phyloP scores from a whole-genome alignment of 257 asterid species.

The Dorcoceras hygrometricum region DNA sequence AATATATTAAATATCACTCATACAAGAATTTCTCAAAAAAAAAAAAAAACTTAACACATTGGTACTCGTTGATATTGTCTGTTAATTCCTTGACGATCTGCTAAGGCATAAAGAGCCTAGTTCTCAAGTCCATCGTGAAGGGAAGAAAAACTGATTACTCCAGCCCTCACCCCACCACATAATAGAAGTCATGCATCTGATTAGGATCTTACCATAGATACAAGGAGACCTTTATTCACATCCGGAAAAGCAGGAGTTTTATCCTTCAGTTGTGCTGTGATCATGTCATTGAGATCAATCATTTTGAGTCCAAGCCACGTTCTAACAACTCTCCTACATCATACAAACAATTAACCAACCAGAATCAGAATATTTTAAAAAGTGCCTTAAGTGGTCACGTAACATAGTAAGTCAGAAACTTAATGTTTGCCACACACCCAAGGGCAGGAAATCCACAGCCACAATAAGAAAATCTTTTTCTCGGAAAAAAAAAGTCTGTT shows the following conservation, averaged over 20 bases:
- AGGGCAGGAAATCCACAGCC: conserved; percentile 2
- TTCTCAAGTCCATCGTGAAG: conserved; percentile 7
- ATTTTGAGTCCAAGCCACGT: conserved; percentile 94
- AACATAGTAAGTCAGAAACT: not conserved
- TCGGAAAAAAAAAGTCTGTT: not conserved
- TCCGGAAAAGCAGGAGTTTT: conserved; percentile 62
- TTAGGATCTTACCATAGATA: conserved; percentile 66
- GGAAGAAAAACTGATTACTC: not conserved
- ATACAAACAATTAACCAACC: conserved; percentile 3
- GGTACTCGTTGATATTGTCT: not conserved
- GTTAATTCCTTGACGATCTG: not conserved
- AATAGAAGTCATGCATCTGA: not conserved
- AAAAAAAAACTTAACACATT: not conserved
- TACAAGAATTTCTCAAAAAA: not conserved
- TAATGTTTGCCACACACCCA: not conserved
- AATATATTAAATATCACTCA: not conserved
- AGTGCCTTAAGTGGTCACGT: not conserved
- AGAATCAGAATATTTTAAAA: not conserved
- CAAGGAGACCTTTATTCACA: conserved; percentile 69
- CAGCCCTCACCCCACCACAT: not conserved
- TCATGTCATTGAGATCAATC: conserved; percentile 84
- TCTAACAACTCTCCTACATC: conserved; percentile 84
- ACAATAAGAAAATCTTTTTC: conserved; percentile 2
- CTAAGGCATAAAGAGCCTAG: conserved; percentile 1
- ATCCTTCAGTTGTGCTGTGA: conserved; percentile 76